Evolutionary conservation across 1,284 basidiomycete species (phyloP).

Genomic region (Uromyces viciae-fabae): DNA sequence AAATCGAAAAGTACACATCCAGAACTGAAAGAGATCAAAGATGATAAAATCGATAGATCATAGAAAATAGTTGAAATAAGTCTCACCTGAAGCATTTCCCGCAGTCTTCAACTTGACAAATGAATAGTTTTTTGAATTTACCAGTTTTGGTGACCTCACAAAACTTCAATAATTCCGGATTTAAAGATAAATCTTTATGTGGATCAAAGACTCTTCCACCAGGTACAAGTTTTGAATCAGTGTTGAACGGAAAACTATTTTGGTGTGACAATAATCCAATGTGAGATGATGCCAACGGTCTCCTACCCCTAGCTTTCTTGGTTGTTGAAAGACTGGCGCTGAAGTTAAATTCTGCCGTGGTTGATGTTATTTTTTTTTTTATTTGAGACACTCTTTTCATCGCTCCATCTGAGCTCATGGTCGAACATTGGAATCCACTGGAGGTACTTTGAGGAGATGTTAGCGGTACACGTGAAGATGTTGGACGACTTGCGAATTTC

Average conservation of each 20-base stretch:
- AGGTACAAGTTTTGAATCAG: neutral
- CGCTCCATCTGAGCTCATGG: too few species aligned
- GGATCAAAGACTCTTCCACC: neutral
- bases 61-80: neutral
- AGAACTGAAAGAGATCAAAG: too few species aligned
- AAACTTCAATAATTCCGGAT: neutral
- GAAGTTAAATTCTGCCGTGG: constrained; percentile 6
- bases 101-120: neutral
- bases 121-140: neutral
- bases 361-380: too few species aligned
- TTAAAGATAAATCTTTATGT: neutral
- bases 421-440: too few species aligned
- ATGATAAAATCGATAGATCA: neutral
- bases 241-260: neutral
- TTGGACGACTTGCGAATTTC: too few species aligned
- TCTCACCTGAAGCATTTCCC: constrained; percentile 21
- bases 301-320: constrained; percentile 1
- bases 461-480: too few species aligned
- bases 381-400: too few species aligned
- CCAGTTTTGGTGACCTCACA: neutral
- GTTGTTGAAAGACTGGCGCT: neutral
- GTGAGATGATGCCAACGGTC: neutral
- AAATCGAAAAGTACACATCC: neutral
- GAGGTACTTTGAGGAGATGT: too few species aligned
- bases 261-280: neutral